Base-by-base conservation (phyloP, 2,329 filamentous ascomycete genomes). In the Orbilia oligospora region DNA sequence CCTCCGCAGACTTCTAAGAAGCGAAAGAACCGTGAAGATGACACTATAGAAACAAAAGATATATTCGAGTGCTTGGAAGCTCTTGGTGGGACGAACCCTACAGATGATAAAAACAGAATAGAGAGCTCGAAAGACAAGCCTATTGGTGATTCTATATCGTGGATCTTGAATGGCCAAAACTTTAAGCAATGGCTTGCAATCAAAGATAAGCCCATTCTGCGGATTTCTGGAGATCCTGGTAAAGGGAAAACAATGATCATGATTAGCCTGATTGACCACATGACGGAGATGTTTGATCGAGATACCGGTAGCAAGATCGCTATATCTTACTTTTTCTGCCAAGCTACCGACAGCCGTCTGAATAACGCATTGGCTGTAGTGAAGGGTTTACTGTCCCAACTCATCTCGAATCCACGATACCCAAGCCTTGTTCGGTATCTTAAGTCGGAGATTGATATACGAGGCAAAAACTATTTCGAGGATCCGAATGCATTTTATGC, bases 161-260 rank as follows among this genome's bases (percentile, higher is more conserved):
- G 51, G 66, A 46, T 70, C 1, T 24, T 70, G n/a, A 33, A 33
- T 3, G 51, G 61, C 16, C 2, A 27, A 2, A 36, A 22, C 14
- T 70, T 70, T 24, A 14, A 36, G 10, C 24, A 49, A 10, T 70
- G 66, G 66, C 16, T 51, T 4, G 22, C 16, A 2, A 20, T 18
- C 5, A 12, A 36, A 1, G n/a, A 20, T 14, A 22, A 24, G n/a
- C 51, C 51, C 2, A 27, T 67, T 8, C 27, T 71, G 4, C 33
- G 67, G 6, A 51, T 63, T 20, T 38, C 55, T 3, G 67, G 67
- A 9, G 55, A 63, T 8, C 67, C 67, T 10, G 67, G 67, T 12
- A 71, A 71, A 20, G 67, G 67, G 1, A 71, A 71, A 53, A 71
- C 67, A n/a, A 71, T 71, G 67, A 51, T 63, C 12, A 63, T 71